Evolutionary conservation across 352 stramenopile genomes (phyloP), one percentile per base, ranked within the genome.

Genomic region (Phytopythium ostracodes): DNA sequence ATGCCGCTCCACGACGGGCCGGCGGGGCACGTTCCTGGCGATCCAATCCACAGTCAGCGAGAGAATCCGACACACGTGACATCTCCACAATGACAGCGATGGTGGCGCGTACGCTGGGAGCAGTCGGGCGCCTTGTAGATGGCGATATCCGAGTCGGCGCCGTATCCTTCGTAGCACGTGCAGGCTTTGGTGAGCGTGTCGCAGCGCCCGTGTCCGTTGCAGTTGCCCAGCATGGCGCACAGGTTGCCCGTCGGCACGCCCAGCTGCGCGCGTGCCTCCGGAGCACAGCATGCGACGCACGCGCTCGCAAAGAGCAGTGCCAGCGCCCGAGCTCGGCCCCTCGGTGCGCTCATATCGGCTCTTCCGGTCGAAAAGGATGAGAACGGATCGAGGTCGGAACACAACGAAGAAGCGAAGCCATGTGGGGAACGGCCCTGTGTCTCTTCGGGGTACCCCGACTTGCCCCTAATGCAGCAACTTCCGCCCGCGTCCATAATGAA

Each of bases 131-230:
- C 71, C 33, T 79, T 76, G 71, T 96, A 96, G 42, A 70, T 55
- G 14, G 85, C 67, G 56, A 97, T 63, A 64, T 98, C 92, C 35
- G 81, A 81, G 55, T 77, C 63, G 18, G 88, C 80, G 31, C 93
- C 93, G 52, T 77, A 98, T 22, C 91, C 92, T 56, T 97, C 84
- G 55, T 80, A 92, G 77, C 93, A 98, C 22, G 73, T 67, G 71
- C 93, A 98, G 14, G 72, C 92, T 60, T 95, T 93, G 61, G 73
- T 93, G 53, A 73, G 65, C 24, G 87, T 81, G 63, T 93, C 76
- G 72, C 92, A 98, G 38, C 75, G 77, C 25, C 92, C 92, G 50
- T 98, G 87, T 33, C 85, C 89, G 55, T 94, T 97, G 76, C 92
- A 98, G 63, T 92, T 88, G 63, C 70, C 85, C 49, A 96, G 68